Evolutionary conservation across 2,329 filamentous ascomycete genomes (phyloP).

Genomic region (Cercospora nicotianae): DNA sequence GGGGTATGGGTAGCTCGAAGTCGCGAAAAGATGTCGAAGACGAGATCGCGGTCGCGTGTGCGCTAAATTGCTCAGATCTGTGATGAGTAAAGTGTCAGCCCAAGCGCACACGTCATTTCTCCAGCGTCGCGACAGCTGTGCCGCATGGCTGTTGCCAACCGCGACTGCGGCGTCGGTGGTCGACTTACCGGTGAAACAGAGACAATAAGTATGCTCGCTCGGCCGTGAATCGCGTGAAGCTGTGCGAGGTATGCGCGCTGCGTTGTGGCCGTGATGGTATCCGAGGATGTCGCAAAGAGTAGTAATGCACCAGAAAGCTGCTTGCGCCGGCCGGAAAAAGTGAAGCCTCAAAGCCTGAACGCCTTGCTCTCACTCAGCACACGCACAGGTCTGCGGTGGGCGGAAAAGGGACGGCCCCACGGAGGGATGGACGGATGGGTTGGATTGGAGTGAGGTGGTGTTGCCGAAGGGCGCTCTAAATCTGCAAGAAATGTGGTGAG

Average conservation of each 20-base stretch:
- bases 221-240: slow-evolving; percentile 34
- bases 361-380: slow-evolving; percentile 18
- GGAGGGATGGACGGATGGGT: neutral
- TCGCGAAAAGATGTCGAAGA: slow-evolving; percentile 20
- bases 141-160: slow-evolving; percentile 1
- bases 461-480: slow-evolving; percentile 24
- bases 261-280: neutral
- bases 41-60: slow-evolving; percentile 28
- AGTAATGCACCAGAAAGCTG: slow-evolving; percentile 11
- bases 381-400: neutral
- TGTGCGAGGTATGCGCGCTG: neutral
- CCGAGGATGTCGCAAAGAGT: neutral
- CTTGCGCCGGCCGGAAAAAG: slow-evolving; percentile 22
- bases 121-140: neutral
- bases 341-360: slow-evolving; percentile 11
- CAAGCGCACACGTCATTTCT: slow-evolving; percentile 8
- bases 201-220: slow-evolving; percentile 37
- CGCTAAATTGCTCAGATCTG: slow-evolving; percentile 27
- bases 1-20: slow-evolving; percentile 21
- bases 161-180: slow-evolving; percentile 4
- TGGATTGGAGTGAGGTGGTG: neutral
- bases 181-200: slow-evolving; percentile 31
- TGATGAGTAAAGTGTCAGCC: slow-evolving; percentile 14
- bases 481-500: slow-evolving; percentile 27
- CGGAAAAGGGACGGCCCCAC: neutral